Percentiles rank a stretch among this genome's conserved stretches.
Conservation (phyloP, 1,284 basidiomycete species). For the Vanrija pseudolonga region DNA sequence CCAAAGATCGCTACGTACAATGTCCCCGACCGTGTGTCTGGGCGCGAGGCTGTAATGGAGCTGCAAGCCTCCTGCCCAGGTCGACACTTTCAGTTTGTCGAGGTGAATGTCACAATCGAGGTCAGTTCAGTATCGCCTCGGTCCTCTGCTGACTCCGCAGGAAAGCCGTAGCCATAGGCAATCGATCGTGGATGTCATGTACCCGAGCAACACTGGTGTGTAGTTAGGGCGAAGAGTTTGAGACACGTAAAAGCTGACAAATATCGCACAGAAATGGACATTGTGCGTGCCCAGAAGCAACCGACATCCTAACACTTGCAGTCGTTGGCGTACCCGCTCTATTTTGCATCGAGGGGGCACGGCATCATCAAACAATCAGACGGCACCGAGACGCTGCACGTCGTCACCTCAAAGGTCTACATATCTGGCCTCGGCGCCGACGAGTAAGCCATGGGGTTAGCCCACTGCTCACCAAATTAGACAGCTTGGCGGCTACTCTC, state of each 20-base stretch:
- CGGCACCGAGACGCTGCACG: slow-evolving; percentile 56
- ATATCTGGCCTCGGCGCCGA: slow-evolving; percentile 92
- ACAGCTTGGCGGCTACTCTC: slow-evolving; percentile 85
- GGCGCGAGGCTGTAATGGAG: slow-evolving; percentile 71
- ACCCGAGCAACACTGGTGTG: slow-evolving; percentile 61
- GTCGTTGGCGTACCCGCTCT: slow-evolving; percentile 87
- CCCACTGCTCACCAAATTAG: slow-evolving; percentile 15
- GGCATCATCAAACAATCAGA: slow-evolving; percentile 57
- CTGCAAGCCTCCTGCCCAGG: slow-evolving; percentile 66
- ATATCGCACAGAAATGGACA: slow-evolving; percentile 68
- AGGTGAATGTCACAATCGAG: slow-evolving; percentile 77
- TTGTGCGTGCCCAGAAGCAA: slow-evolving; percentile 55
- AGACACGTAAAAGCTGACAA: neutral
- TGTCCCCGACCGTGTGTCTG: slow-evolving; percentile 86
- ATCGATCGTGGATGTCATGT: slow-evolving; percentile 70
- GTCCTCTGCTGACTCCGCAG: slow-evolving; percentile 25
- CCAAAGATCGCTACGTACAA: slow-evolving; percentile 41
- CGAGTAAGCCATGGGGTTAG: slow-evolving; percentile 53
- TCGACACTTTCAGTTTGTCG: slow-evolving; percentile 86
- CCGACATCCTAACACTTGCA: slow-evolving; percentile 37
- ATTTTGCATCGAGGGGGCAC: slow-evolving; percentile 79
- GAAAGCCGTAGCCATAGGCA: slow-evolving; percentile 62
- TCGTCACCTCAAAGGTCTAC: slow-evolving; percentile 72
- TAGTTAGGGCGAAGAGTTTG: neutral
- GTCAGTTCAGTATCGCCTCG: slow-evolving; percentile 51